Evolutionary conservation across 805 yeast genomes (phyloP).

Genomic region (Candida hispaniensis): DNA sequence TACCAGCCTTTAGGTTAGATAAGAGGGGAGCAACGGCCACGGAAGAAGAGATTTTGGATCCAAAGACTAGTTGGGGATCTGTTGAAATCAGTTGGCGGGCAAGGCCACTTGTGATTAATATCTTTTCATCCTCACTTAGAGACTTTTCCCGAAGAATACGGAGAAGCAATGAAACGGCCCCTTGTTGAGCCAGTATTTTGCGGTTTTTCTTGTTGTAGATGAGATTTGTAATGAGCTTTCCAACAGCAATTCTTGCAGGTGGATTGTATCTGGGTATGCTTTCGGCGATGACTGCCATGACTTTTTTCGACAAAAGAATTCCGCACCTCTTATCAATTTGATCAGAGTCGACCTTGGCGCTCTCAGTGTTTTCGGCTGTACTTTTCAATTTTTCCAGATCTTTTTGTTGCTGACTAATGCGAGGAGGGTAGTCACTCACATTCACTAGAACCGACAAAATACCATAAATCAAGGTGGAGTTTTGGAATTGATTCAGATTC

Average conservation of each 20-base stretch:
- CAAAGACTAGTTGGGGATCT: slow-evolving; percentile 29
- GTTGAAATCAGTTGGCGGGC: slow-evolving; percentile 30
- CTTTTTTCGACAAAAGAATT: slow-evolving; percentile 23
- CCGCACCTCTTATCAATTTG: slow-evolving; percentile 23
- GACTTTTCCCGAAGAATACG: slow-evolving; percentile 20
- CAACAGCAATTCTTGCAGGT: slow-evolving; percentile 24
- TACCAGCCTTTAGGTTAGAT: slow-evolving; percentile 24
- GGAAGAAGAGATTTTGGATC: slow-evolving; percentile 26
- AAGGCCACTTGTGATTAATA: slow-evolving; percentile 26
- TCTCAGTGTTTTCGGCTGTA: slow-evolving; percentile 25
- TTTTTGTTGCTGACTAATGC: slow-evolving; percentile 26
- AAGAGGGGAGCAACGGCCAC: slow-evolving; percentile 28
- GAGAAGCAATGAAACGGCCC: slow-evolving; percentile 28
- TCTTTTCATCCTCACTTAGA: slow-evolving; percentile 19
- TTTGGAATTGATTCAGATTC: slow-evolving; percentile 14
- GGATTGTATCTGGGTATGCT: slow-evolving; percentile 21
- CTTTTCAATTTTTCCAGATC: slow-evolving; percentile 23
- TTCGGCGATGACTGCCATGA: slow-evolving; percentile 22
- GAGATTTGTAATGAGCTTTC: slow-evolving; percentile 25
- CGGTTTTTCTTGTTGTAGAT: slow-evolving; percentile 25
- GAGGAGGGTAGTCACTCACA: slow-evolving; percentile 28
- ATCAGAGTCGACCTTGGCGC: slow-evolving; percentile 18
- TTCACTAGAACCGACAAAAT: slow-evolving; percentile 26
- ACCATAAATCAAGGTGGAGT: slow-evolving; percentile 28
- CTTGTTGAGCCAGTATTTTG: slow-evolving; percentile 26